These are phyloP conservation scores for Ormosia emarginata DNA, from an alignment of 306 rosid species.

Conservation along the genomic window DNA sequence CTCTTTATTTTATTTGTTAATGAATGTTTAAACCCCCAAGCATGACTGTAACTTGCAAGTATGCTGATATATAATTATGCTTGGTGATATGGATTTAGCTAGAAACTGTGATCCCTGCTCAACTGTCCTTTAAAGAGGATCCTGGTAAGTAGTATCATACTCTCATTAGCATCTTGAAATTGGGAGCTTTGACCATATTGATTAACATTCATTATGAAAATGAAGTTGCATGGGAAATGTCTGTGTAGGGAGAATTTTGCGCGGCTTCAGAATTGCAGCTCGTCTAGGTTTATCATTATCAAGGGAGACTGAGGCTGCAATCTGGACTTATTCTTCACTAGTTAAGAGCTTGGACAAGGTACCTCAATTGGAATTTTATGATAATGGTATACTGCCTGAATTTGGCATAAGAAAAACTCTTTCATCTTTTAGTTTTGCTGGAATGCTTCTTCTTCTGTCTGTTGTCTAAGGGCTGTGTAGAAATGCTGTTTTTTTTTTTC, in stretches of 20 bases:
- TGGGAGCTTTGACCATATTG: slow-evolving; percentile 17
- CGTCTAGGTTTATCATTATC: slow-evolving; percentile 82
- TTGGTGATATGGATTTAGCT: slow-evolving; percentile 37
- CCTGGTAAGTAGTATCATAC: slow-evolving; percentile 63
- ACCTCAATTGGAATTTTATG: slow-evolving; percentile 18
- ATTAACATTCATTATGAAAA: slow-evolving; percentile 23
- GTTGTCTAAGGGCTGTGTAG: slow-evolving; percentile 5
- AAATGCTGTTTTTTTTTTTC: not conserved
- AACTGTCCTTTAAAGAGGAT: slow-evolving; percentile 73
- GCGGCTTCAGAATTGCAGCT: slow-evolving; percentile 95
- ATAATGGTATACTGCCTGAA: slow-evolving; percentile 11
- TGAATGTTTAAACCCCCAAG: not conserved
- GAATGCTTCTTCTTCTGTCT: slow-evolving; percentile 2
- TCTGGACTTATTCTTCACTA: slow-evolving; percentile 28
- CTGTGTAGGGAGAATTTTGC: slow-evolving; percentile 79
- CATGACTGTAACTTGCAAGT: slow-evolving; percentile 6
- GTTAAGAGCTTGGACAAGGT: slow-evolving; percentile 35
- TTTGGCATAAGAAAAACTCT: slow-evolving; percentile 5
- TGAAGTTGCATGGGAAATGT: slow-evolving; percentile 21
- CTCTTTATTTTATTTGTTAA: slow-evolving; percentile 6
- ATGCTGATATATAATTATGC: slow-evolving; percentile 19
- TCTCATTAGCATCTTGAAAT: slow-evolving; percentile 24
- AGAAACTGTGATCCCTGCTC: slow-evolving; percentile 65
- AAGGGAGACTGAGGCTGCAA: slow-evolving; percentile 41
- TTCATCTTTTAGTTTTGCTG: slow-evolving; percentile 7